Evolutionary conservation across 1,284 basidiomycete species (phyloP).

Genomic region (Mycena citricolor): DNA sequence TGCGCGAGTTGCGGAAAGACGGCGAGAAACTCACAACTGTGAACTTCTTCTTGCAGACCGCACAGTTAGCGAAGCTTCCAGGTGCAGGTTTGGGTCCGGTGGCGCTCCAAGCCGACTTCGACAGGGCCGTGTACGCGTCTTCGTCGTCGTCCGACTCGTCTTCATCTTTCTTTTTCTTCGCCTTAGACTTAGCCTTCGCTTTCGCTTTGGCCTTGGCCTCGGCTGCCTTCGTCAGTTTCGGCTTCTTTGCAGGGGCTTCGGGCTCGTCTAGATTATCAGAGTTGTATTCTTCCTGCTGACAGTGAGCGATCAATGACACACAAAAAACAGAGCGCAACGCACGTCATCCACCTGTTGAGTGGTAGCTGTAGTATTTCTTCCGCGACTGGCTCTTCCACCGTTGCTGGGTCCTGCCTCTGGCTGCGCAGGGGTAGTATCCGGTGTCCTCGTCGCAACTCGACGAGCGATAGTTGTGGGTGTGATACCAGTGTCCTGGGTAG

Average conservation of each 20-base stretch:
- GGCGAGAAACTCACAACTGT: conserved; percentile 71
- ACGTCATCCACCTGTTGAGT: conserved; percentile 26
- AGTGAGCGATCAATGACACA: conserved; percentile 3
- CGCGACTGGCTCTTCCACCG: conserved; percentile 30
- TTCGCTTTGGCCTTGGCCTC: conserved; percentile 44
- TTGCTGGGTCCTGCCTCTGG: conserved; percentile 52
- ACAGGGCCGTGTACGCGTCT: conserved; percentile 59
- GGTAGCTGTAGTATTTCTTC: conserved; percentile 28
- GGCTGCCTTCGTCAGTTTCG: conserved; percentile 40
- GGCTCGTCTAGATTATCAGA: conserved; percentile 75
- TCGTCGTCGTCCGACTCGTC: conserved; percentile 49
- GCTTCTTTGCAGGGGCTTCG: conserved; percentile 40
- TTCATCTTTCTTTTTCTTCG: conserved; percentile 46
- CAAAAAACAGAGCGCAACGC: conserved; percentile 6
- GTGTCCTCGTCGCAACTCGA: conserved; percentile 46
- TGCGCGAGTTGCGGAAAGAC: not conserved
- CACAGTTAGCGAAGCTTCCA: conserved; percentile 83
- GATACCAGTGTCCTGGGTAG: conserved; percentile 73
- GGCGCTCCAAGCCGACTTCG: conserved; percentile 49
- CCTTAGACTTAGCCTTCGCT: conserved; percentile 49
- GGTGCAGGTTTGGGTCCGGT: conserved; percentile 57
- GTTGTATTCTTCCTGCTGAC: conserved; percentile 50
- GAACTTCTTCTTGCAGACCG: conserved; percentile 81
- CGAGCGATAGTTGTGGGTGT: conserved; percentile 66
- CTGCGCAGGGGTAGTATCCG: conserved; percentile 34